These are phyloP conservation scores for Chlorella ohadii DNA, from an alignment of 139 green algal genomes.

Conservation along the genomic window DNA sequence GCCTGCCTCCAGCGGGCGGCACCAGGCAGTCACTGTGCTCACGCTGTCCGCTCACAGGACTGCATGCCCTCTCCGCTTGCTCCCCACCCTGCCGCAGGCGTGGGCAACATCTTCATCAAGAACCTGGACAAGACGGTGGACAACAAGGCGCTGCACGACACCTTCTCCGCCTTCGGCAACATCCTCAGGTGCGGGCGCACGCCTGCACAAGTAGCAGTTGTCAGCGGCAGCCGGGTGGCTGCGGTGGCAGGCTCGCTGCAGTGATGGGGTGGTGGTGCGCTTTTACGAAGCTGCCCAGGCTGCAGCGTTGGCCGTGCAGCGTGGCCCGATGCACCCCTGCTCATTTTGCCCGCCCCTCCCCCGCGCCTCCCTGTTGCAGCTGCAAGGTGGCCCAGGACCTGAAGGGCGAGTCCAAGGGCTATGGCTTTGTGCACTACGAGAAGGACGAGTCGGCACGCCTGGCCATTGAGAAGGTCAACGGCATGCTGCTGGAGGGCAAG, in stretches of 20 bases:
- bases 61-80: too few species aligned
- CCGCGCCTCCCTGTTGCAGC: too few species aligned
- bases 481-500: slow-evolving; percentile 76
- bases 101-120: slow-evolving; percentile 98
- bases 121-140: slow-evolving; percentile 95
- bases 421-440: slow-evolving; percentile 97
- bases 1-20: too few species aligned
- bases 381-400: slow-evolving; percentile 65
- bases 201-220: not conserved
- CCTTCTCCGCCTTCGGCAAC: slow-evolving; percentile 89
- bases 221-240: not conserved
- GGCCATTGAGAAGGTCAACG: slow-evolving; percentile 86
- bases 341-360: not conserved
- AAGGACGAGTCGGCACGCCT: slow-evolving; percentile 78
- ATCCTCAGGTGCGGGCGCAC: slow-evolving; percentile 85
- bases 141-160: slow-evolving; percentile 95
- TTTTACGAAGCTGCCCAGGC: too few species aligned
- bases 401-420: slow-evolving; percentile 81
- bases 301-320: too few species aligned
- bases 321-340: not conserved
- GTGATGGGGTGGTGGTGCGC: too few species aligned
- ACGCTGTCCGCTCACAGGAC: too few species aligned
- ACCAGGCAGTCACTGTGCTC: too few species aligned
- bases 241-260: too few species aligned
- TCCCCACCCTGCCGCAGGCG: slow-evolving; percentile 63